A percentile compares a stretch with the other conserved stretches of the same genome.
These are phyloP conservation scores for Aspergillus pseudoglaucus DNA, from an alignment of 2,329 filamentous ascomycete species.

Conservation along the genomic window DNA sequence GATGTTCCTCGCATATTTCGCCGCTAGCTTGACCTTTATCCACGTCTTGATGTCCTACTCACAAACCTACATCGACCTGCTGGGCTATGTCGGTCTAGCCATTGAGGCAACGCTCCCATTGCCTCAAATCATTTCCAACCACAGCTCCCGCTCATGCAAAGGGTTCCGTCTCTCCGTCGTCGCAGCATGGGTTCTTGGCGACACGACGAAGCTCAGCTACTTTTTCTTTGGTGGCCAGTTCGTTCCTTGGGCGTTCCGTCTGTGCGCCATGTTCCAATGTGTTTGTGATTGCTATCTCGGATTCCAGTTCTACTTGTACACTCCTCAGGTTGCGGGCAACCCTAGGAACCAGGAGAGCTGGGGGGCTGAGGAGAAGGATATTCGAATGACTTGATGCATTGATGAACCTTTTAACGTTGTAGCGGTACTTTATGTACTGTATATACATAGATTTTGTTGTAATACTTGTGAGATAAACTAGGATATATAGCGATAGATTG, in stretches of 20 bases:
- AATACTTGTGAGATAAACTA: neutral
- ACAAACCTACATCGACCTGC: conserved; percentile 36
- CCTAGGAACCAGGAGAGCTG: conserved; percentile 20
- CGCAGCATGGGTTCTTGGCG: conserved; percentile 43
- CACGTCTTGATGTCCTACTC: conserved; percentile 47
- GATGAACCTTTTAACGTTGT: neutral
- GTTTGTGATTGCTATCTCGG: conserved; percentile 43
- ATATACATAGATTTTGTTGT: conserved; percentile 1
- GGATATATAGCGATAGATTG: neutral
- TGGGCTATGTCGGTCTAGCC: conserved; percentile 42
- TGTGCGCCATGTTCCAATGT: conserved; percentile 45
- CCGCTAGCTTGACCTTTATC: conserved; percentile 42
- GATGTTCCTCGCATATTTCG: conserved; percentile 52
- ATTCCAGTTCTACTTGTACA: conserved; percentile 42
- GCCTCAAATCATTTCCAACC: conserved; percentile 44
- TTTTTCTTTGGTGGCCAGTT: conserved; percentile 40
- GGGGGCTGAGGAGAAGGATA: conserved; percentile 30
- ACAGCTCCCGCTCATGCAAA: conserved; percentile 42
- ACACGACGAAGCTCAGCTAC: conserved; percentile 46
- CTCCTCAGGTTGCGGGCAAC: conserved; percentile 23
- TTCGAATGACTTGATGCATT: conserved; percentile 28
- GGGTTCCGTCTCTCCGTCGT: conserved; percentile 45
- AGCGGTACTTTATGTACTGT: neutral
- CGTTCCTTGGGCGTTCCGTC: conserved; percentile 44
- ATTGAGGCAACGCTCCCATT: conserved; percentile 44